Evolutionary conservation across 148 eudicot genomes (phyloP).

Genomic region (Amaranthus cruentus): DNA sequence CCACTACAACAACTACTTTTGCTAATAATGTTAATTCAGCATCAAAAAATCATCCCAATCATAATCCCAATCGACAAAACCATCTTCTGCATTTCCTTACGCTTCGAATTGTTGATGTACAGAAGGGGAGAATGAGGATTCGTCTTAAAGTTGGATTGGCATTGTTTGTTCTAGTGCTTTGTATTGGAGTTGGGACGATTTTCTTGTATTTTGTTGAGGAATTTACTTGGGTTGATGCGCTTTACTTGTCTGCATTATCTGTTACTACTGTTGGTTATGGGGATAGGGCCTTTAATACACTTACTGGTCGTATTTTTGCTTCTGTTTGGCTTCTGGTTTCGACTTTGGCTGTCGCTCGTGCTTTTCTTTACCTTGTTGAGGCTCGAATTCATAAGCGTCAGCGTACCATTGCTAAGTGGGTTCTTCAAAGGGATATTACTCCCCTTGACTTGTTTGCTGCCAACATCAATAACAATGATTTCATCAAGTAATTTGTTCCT

Average conservation of each 20-base stretch:
- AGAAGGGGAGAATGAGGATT: slow-evolving; percentile 58
- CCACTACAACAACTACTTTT: background rate
- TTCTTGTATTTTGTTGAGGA: slow-evolving; percentile 38
- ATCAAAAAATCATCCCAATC: background rate
- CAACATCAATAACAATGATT: slow-evolving; percentile 46
- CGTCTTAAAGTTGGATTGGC: slow-evolving; percentile 56
- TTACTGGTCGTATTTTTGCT: slow-evolving; percentile 52
- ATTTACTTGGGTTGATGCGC: slow-evolving; percentile 43
- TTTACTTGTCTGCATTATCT: slow-evolving; percentile 52
- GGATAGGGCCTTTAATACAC: slow-evolving; percentile 49
- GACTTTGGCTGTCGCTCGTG: slow-evolving; percentile 57
- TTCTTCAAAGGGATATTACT: slow-evolving; percentile 46
- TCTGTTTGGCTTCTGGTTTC: slow-evolving; percentile 57
- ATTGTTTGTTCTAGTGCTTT: slow-evolving; percentile 35
- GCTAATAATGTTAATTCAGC: background rate
- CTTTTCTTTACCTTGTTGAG: slow-evolving; percentile 59
- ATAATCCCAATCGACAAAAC: background rate
- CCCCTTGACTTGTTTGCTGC: slow-evolving; percentile 56
- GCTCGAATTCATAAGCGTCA: slow-evolving; percentile 62
- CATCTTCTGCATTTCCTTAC: background rate
- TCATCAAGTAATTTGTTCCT: slow-evolving; percentile 35
- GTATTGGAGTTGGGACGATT: slow-evolving; percentile 44
- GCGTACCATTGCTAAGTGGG: slow-evolving; percentile 49
- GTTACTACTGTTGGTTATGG: slow-evolving; percentile 76
- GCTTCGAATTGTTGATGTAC: slow-evolving; percentile 29